Conservation (phyloP, 2,329 filamentous ascomycete species). For the Curvularia sp. region DNA sequence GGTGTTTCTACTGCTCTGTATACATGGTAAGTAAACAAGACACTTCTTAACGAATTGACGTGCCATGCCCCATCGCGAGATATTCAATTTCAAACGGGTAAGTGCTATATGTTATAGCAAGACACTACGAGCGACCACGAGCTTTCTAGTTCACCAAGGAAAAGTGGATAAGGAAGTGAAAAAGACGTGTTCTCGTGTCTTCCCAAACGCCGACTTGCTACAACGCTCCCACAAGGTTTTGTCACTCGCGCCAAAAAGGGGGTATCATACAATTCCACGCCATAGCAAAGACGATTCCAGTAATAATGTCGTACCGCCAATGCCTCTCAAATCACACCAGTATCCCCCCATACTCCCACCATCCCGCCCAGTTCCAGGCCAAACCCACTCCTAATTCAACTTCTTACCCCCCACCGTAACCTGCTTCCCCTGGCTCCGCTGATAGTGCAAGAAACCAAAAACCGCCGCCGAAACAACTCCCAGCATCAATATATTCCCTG, state of each 20-base stretch:
- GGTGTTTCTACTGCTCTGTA: neutral
- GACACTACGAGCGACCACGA: neutral
- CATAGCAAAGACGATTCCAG: too few relatives aligned
- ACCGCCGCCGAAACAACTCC: slow-evolving; percentile 41
- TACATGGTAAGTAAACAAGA: neutral
- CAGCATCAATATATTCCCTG: slow-evolving; percentile 47
- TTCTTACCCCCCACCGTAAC: slow-evolving; percentile 49
- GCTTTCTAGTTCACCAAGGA: neutral
- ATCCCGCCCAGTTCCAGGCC: too few relatives aligned
- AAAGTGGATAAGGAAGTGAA: neutral
- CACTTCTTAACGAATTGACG: neutral
- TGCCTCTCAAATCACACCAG: too few relatives aligned
- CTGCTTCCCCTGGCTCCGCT: slow-evolving; percentile 45
- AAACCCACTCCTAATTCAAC: slow-evolving; percentile 35
- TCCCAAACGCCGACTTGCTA: neutral
- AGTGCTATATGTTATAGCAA: neutral
- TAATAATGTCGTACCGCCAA: too few relatives aligned
- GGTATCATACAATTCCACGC: too few relatives aligned
- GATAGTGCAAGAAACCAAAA: slow-evolving; percentile 48
- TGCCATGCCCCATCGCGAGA: neutral
- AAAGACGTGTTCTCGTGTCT: too few relatives aligned
- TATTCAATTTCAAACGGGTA: neutral
- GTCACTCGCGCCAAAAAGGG: neutral
- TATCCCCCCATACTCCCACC: too few relatives aligned
- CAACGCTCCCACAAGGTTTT: neutral